Conservation (phyloP, 1,284 basidiomycete species). For the Trametes sp. region DNA sequence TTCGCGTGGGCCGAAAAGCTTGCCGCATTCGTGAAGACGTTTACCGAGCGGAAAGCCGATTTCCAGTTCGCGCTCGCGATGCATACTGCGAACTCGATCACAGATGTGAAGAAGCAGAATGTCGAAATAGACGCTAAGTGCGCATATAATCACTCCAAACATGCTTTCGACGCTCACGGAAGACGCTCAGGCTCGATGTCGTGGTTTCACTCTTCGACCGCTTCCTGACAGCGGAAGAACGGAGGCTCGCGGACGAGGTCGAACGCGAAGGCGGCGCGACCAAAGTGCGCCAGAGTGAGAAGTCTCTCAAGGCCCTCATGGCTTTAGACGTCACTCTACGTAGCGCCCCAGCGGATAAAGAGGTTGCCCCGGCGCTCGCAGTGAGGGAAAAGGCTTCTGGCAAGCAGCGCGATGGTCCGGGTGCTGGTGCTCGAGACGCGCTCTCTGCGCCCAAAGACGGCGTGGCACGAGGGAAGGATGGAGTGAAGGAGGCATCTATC, state of each 20-base stretch:
- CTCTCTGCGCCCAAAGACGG: neutral
- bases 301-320: slow-evolving; percentile 27
- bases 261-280: slow-evolving; percentile 28
- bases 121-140: slow-evolving; percentile 8
- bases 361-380: neutral
- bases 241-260: slow-evolving; percentile 4
- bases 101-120: neutral
- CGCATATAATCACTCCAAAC: neutral
- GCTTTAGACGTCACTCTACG: slow-evolving; percentile 11
- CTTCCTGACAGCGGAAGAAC: neutral
- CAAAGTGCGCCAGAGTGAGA: slow-evolving; percentile 29
- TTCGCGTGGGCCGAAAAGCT: slow-evolving; percentile 47
- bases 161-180: neutral
- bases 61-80: slow-evolving; percentile 44
- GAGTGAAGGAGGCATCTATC: neutral
- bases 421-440: neutral
- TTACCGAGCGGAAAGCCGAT: slow-evolving; percentile 43
- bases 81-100: slow-evolving; percentile 36
- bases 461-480: neutral
- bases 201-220: slow-evolving; percentile 1
- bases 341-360: neutral
- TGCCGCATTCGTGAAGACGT: slow-evolving; percentile 41
- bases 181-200: neutral
- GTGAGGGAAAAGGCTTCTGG: neutral
- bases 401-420: neutral